Evolutionary conservation across 2,329 filamentous ascomycete species (phyloP), one percentile per base, ranked within the genome.

Genomic region (Trichoderma atrobrunneum): DNA sequence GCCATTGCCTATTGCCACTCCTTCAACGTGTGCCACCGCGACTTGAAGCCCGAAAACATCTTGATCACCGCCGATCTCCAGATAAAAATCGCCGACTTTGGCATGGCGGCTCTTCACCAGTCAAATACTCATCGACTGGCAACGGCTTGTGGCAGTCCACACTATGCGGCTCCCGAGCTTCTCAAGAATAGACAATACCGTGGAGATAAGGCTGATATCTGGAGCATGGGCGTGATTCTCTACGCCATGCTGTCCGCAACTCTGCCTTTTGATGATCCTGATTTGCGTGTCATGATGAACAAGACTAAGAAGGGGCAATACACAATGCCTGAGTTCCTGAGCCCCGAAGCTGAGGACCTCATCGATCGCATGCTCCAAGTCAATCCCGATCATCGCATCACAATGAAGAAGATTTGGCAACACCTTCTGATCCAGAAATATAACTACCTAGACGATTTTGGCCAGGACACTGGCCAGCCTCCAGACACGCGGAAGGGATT

Each of bases 31-130:
- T 97, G 95, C 79, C 96, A 99, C 79, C 92, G 96, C 28, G 96
- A 99, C 77, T 86, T 99, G 68, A 99, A 99, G 82, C 96, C 95
- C 0, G 96, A 99, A 82, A 99, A 99, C 77, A 98, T 99, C 60
- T 86, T 99, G 21, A 87, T 99, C 65, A 94, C 94, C 72, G 85
- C 85, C 3, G 85, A 91, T 61, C 88, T 91, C 68, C 90, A 93
- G 72, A 90, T 98, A 80, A 99, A 98, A 82, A 91, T 99, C 77
- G 95, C 95, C 66, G 96, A 99, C 81, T 99, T 99, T 81, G 95
- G 96, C 56, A 98, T 99, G 95, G 96, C 96, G 59, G 95, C 95
- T 4, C 86, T 98, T 56, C 89, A 91, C 74, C 95, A 98, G 80
- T 93, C 93, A 4, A 87, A 89, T 28, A 91, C 90, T 10, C 91